phyloP scores from a whole-genome alignment of 805 yeast species.

The Wickerhamiella siamensis region DNA sequence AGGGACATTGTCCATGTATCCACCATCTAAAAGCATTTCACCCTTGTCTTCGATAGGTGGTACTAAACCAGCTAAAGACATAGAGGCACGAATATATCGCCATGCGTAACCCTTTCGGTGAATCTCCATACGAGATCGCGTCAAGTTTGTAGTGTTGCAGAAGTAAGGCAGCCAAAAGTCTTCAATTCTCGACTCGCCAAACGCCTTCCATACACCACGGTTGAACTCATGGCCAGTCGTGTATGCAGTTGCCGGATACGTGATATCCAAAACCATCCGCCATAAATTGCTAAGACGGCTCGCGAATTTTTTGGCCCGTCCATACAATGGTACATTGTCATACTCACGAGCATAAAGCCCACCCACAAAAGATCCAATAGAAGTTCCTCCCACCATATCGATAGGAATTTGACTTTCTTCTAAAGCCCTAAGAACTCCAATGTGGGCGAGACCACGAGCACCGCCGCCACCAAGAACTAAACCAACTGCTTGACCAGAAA shows the following conservation, averaged over 20 bases:
- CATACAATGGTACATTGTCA: constrained; percentile 80
- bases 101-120: constrained; percentile 89
- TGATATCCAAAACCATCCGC: constrained; percentile 72
- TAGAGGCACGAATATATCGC: constrained; percentile 90
- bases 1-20: constrained; percentile 86
- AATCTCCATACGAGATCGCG: constrained; percentile 88
- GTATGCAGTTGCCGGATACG: constrained; percentile 88
- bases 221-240: constrained; percentile 96
- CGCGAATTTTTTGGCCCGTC: constrained; percentile 75
- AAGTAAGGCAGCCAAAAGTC: constrained; percentile 89
- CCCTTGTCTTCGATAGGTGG: constrained; percentile 82
- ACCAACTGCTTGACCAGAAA: constrained; percentile 90
- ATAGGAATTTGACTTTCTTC: constrained; percentile 90
- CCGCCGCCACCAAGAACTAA: constrained; percentile 96
- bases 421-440: constrained; percentile 79
- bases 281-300: constrained; percentile 71
- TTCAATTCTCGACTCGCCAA: constrained; percentile 84
- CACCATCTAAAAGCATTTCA: constrained; percentile 88
- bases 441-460: constrained; percentile 83
- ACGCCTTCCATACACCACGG: constrained; percentile 92
- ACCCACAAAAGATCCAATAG: constrained; percentile 91
- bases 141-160: constrained; percentile 86
- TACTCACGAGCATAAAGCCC: constrained; percentile 89
- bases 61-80: constrained; percentile 86
- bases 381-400: constrained; percentile 90